Conservation (phyloP, 2,329 filamentous ascomycete genomes). For the Aspergillus luchuensis region DNA sequence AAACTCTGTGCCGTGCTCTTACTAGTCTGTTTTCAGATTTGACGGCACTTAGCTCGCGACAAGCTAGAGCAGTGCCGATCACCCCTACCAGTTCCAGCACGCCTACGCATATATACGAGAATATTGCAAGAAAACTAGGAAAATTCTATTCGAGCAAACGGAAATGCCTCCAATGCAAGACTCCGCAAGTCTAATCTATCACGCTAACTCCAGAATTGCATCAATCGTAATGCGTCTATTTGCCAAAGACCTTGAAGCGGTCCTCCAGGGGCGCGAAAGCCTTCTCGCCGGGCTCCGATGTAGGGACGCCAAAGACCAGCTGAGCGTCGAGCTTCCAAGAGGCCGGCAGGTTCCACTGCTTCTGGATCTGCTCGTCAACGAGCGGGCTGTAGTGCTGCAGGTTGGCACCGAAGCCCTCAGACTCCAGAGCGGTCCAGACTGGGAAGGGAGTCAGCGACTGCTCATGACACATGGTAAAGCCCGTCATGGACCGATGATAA, state of each 20-base stretch:
- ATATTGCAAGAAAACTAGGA: no score
- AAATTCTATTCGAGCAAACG: no score
- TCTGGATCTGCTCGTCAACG: conserved; percentile 70
- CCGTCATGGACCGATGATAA: no score
- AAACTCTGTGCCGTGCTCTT: no score
- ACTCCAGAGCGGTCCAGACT: conserved; percentile 77
- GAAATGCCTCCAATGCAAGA: no score
- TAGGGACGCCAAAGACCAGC: conserved; percentile 70
- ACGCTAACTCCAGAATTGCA: background rate
- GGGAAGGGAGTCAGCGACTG: conserved; percentile 3
- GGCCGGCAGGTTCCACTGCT: conserved; percentile 68
- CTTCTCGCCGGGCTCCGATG: conserved; percentile 29
- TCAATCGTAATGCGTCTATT: conserved; percentile 21
- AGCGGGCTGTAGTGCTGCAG: conserved; percentile 92
- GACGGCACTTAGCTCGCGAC: no score
- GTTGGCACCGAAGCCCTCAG: conserved; percentile 82
- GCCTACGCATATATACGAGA: no score
- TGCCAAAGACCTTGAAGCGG: conserved; percentile 40
- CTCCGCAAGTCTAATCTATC: no score
- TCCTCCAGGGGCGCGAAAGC: conserved; percentile 32
- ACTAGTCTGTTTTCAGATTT: no score
- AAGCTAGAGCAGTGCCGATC: no score
- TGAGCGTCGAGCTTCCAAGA: conserved; percentile 79
- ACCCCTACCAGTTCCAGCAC: no score
- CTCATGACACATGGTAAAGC: no score